These are phyloP conservation scores for Aspergillus latus DNA, from an alignment of 2,329 filamentous ascomycete species.

Conservation along the genomic window DNA sequence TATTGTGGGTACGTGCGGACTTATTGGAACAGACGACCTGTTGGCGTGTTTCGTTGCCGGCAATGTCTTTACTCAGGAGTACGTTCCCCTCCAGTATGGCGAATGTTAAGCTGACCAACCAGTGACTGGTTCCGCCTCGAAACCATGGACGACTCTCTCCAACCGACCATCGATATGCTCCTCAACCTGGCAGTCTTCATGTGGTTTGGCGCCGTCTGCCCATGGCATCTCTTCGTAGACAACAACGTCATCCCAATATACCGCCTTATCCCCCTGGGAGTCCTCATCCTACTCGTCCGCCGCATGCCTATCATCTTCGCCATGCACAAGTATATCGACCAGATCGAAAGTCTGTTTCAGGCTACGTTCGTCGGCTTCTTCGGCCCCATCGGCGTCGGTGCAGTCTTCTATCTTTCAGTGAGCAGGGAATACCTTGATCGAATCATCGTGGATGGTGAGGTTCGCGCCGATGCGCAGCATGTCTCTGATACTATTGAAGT, in stretches of 20 bases:
- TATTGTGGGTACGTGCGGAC: conserved; percentile 79
- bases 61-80: conserved; percentile 86
- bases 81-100: conserved; percentile 22
- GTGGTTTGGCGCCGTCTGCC: conserved; percentile 84
- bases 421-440: conserved; percentile 69
- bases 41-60: conserved; percentile 91
- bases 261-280: conserved; percentile 69
- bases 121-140: conserved; percentile 87
- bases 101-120: conserved; percentile 12
- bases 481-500: conserved; percentile 67
- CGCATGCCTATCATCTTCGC: conserved; percentile 74
- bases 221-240: conserved; percentile 69
- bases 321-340: conserved; percentile 72
- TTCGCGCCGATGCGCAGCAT: conserved; percentile 64
- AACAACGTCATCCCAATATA: conserved; percentile 72
- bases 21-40: conserved; percentile 86
- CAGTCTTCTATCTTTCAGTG: conserved; percentile 86
- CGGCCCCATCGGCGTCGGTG: conserved; percentile 85
- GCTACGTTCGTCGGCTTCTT: conserved; percentile 90
- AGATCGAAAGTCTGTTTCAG: conserved; percentile 72
- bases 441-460: conserved; percentile 58
- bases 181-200: conserved; percentile 86
- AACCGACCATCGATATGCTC: conserved; percentile 92
- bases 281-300: conserved; percentile 74
- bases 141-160: conserved; percentile 86